Evolutionary conservation across 345 rosid species (phyloP).

Genomic region (Aethionema arabicum): DNA sequence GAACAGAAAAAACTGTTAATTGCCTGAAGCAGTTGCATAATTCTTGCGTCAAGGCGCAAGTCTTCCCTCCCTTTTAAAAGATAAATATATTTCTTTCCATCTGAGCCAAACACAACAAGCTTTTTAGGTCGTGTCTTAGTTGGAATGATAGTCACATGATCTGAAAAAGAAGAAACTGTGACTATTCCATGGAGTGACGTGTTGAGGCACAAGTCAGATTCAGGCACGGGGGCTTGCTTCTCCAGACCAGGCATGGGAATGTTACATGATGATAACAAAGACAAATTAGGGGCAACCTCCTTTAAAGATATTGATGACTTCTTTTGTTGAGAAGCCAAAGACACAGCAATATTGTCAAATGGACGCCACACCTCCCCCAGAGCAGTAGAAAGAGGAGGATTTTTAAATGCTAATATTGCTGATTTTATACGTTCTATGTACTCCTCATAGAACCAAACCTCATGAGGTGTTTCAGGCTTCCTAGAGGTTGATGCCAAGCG

Average conservation of each 20-base stretch:
- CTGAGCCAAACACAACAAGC: conserved; percentile 82
- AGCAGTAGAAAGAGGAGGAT: conserved; percentile 68
- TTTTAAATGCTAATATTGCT: conserved; percentile 69
- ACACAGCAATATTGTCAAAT: conserved; percentile 77
- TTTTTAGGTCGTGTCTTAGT: conserved; percentile 96
- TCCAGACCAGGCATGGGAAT: conserved; percentile 98
- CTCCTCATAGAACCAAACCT: conserved; percentile 73
- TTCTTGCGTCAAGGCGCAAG: conserved; percentile 96
- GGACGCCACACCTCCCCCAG: conserved; percentile 89
- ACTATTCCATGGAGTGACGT: conserved; percentile 61
- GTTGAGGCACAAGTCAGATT: conserved; percentile 45
- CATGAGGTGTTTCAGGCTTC: conserved; percentile 92
- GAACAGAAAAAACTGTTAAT: conserved; percentile 66
- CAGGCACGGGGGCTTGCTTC: conserved; percentile 57
- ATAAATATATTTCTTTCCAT: conserved; percentile 80
- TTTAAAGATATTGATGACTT: conserved; percentile 70
- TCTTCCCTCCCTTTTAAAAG: conserved; percentile 94
- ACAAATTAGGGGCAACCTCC: conserved; percentile 86
- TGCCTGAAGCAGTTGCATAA: conserved; percentile 94
- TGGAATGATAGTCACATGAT: conserved; percentile 68
- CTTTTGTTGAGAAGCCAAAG: conserved; percentile 80
- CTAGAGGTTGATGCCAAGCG: conserved; percentile 86
- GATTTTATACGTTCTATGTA: conserved; percentile 63
- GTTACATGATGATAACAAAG: conserved; percentile 78
- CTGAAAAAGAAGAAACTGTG: conserved; percentile 70